phyloP scores from a whole-genome alignment of 148 eudicot species.

The Cornus kousa region DNA sequence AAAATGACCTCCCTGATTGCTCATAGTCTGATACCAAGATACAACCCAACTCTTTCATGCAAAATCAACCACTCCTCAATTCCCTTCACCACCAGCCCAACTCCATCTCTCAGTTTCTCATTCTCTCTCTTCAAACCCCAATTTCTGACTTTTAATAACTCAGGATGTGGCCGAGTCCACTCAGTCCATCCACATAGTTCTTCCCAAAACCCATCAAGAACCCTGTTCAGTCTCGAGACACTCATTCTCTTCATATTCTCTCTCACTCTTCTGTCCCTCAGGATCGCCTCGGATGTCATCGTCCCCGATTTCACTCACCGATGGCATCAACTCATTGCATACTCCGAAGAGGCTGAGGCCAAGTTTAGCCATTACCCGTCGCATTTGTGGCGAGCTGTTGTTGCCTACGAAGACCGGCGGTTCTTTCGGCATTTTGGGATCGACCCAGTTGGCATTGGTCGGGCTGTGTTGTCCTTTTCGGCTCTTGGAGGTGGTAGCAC shows the following conservation, averaged over 20 bases:
- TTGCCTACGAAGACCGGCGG: slow-evolving; percentile 19
- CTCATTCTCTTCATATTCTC: slow-evolving; percentile 8
- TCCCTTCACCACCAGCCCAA: background rate
- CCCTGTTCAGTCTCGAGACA: background rate
- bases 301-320: slow-evolving; percentile 15
- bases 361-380: slow-evolving; percentile 1
- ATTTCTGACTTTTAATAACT: too few species aligned
- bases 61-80: background rate
- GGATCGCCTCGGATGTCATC: slow-evolving; percentile 5
- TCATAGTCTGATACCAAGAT: background rate
- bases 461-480: slow-evolving; percentile 11
- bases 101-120: background rate
- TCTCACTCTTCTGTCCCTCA: slow-evolving; percentile 11
- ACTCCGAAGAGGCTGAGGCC: slow-evolving; percentile 7
- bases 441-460: slow-evolving; percentile 18
- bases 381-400: slow-evolving; percentile 11
- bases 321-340: slow-evolving; percentile 15
- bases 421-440: slow-evolving; percentile 22
- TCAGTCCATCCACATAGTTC: background rate
- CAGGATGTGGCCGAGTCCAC: background rate
- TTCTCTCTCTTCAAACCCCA: background rate
- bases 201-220: background rate
- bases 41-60: background rate
- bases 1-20: background rate
- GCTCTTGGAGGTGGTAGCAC: slow-evolving; percentile 17